Evolutionary conservation across 1,139 yeast species (phyloP), one percentile per base, ranked within the genome.

Genomic region (Suhomyces chickasaworum): DNA sequence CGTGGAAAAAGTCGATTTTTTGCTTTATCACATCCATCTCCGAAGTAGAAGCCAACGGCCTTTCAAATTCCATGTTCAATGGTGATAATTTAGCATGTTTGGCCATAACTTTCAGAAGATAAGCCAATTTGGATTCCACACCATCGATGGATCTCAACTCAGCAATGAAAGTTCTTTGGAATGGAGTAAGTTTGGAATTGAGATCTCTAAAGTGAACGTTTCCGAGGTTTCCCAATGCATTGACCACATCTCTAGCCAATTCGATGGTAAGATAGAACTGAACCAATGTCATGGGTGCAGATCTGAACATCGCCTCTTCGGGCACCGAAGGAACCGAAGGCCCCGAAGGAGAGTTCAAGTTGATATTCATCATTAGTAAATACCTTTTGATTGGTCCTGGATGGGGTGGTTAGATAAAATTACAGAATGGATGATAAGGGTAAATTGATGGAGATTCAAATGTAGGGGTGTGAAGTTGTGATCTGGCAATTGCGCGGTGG

Each of bases 211-310:
- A 90, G 62, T 95, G 98, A 23, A 93, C 86, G 45, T 80, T 73
- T 1, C 97, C 97, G 49, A 86, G 70, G 51, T 83, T 82, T 7
- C 99, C 99, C 35, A 93, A 70, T 3, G 85, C 80, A 44, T 86
- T 84, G 12, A 90, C 95, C 50, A 89, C 84, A 51, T 90, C 96
- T 52, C 98, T 76, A 7, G 96, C 88, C 50, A 89, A 81, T 65
- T 93, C 99, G 29, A 85, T 81, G n/a, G 98, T 89, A 44, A 93
- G 83, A 66, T 88, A 93, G 63, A 93, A 80, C 70, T 93, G 98
- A 36, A 91, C 90, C 53, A 91, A 77, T 37, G 90, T 78, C 98
- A 93, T 91, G 48, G 95, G 96, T 69, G 98, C 97, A 45, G 97
- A 88, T 69, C 95, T 29, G 48, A 54, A 55, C 27, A 56, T 52